Evolutionary conservation across 352 stramenopile species (phyloP).

Genomic region (Pseudoperonospora humuli): DNA sequence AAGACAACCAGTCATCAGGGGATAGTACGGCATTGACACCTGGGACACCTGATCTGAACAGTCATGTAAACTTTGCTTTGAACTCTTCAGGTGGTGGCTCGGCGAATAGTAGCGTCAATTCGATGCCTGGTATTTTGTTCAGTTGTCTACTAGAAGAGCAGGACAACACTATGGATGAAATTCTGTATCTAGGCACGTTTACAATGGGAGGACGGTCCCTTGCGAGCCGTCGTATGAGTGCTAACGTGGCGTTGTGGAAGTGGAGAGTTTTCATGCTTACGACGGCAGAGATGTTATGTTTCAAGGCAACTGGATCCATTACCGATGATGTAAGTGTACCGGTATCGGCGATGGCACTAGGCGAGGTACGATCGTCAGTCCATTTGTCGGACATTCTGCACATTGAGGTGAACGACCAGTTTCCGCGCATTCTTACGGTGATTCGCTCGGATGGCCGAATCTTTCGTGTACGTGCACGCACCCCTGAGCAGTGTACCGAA

Average conservation of each 20-base stretch:
- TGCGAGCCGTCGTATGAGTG: conserved; percentile 58
- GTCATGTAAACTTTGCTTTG: conserved; percentile 22
- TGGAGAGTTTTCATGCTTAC: conserved; percentile 73
- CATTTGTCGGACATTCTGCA: conserved; percentile 75
- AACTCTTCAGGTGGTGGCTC: conserved; percentile 18
- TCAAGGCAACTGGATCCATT: conserved; percentile 45
- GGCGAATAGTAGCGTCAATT: conserved; percentile 8
- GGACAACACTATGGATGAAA: conserved; percentile 70
- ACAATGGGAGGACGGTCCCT: conserved; percentile 67
- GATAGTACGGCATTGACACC: background rate
- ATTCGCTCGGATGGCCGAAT: conserved; percentile 69
- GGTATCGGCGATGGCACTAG: conserved; percentile 38
- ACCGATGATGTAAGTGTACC: conserved; percentile 14
- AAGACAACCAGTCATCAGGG: conserved; percentile 3
- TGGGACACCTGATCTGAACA: conserved; percentile 5
- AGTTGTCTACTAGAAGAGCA: conserved; percentile 67
- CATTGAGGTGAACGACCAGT: conserved; percentile 66
- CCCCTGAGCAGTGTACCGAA: conserved; percentile 53
- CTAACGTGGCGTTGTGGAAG: conserved; percentile 73
- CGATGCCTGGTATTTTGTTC: conserved; percentile 61
- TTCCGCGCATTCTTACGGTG: conserved; percentile 58
- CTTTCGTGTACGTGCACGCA: conserved; percentile 62
- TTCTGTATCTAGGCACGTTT: conserved; percentile 71
- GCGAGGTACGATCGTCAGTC: conserved; percentile 58
- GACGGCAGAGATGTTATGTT: conserved; percentile 66